Base-by-base conservation (phyloP, 805 yeast genomes). In the Lachancea waltii region DNA sequence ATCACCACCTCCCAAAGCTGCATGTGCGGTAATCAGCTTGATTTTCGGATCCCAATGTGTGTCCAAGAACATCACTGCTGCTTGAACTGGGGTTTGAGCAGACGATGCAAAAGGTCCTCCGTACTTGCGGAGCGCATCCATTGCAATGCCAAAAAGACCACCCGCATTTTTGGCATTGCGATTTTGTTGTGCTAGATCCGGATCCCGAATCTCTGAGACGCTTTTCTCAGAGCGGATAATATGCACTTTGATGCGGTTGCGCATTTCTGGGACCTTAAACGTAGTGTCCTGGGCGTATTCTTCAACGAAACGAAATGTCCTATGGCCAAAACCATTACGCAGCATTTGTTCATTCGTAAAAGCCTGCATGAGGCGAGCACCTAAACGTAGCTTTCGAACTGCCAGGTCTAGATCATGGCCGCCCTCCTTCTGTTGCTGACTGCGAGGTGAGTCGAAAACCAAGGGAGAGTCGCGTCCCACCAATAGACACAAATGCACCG, bases 1-100 rank as follows among this genome's bases (percentile, higher is more conserved):
- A 18, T 72, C 70, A 9, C 92, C 92, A 20, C 97, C 97, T 32
- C 97, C 97, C 13, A 90, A 64, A 0, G 97, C 97, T 2, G 97
- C 97, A 63, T 92, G 97, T 2, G 86, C 85, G 25, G 77, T 58
- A 33, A 92, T 78, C 46, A 83, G 62, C 14, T 76, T 67, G 22
- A 63, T 60, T 29, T 62, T 51, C 2, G 65, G 60, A 57, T 89
- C 95, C 83, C 86, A 92, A 53, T 81, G 87, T 1, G 94, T 71
- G 62, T 92, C 98, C 48, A 87, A 58, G 48, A 78, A 81, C 57
- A 90, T 68, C 16, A 84, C 90, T 0, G 97, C 96, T 16, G 92
- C 94, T 50, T 84, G 85, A 2, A 72, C 72, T 1, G 81, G 80
- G 7, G 72, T 68, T 6, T 63, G 61, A 8, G 49, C 49, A 11